Evolutionary conservation across 2,329 filamentous ascomycete species (phyloP), one percentile per base, ranked within the genome.

Genomic region (Scytalidium lignicola): DNA sequence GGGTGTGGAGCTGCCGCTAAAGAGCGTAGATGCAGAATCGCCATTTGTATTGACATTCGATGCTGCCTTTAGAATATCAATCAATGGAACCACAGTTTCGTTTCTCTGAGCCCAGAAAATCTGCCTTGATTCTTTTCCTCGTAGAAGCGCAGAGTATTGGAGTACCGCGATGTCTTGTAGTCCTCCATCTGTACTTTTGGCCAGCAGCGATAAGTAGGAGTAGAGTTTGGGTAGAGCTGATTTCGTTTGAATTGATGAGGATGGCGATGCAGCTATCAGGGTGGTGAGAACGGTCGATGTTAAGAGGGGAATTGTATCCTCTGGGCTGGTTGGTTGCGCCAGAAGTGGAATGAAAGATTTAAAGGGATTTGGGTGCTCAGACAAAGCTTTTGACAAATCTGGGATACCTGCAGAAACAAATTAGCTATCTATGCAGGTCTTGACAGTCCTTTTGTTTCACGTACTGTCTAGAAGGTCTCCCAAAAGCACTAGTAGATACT

Each of bases 111-210:
- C 81, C 93, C 93, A 99, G 71, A 97, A 97, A 49, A 93, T 77
- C 58, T 85, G 77, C 55, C 93, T 81, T 3, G 90, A 82, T 50
- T 81, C 81, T 53, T 76, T 80, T 37, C 84, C 88, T 53, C 90
- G 85, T 26, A 99, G 76, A 26, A 99, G 75, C 18, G 87, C 78
- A 29, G 93, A 96, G 70, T 92, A 95, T 65, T 92, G 83, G 63
- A 93, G 88, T 12, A 97, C 90, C 21, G 90, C 92, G 64, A 97
- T 96, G 64, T 99, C 93, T 70, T 99, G 93, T 49, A 95, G 78
- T 37, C 90, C 90, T 48, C 88, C 86, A 69, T 99, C 93, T 50
- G 87, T 80, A 65, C 85, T 90, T 74, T 90, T 90, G 51, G 88
- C 84, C 49, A 97, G 76, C 47, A 83, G 83, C 7, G 90, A 88